Base-by-base conservation (phyloP, 768 basidiomycete species). In the Amanita fuliginea region DNA sequence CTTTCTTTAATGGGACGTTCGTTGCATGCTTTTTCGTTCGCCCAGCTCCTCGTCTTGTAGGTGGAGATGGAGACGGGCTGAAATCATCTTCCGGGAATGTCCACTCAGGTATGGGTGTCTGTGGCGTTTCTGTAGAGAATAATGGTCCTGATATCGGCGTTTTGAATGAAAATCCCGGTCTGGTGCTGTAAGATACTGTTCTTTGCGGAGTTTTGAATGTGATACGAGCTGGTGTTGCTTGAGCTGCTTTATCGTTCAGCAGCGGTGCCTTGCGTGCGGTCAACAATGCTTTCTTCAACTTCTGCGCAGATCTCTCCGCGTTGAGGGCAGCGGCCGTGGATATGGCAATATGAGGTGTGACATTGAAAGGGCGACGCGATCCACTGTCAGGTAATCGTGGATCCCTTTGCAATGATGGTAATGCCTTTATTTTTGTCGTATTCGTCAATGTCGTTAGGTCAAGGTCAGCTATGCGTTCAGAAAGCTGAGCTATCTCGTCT, bases 291-390 rank as follows among this genome's bases (percentile, higher is more conserved):
- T 70, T 70, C 64, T 90, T 91, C 49, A 92, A 70, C 52, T 70
- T 75, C 44, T 77, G 75, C 1, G 83, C 83, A 5, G 83, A 77
- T 26, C 84, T 72, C 63, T 92, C 90, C 0, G 86, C 82, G 52
- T 87, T 86, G 42, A 93, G 68, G 19, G 90, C 87, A 1, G 86
- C 86, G 0, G 87, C 86, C 0, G 88, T 87, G 4, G 80, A 81
- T 6, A 73, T 70, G 0, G 86, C 87, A 34, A 87, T 77, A 55
- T 81, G 72, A 0, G 82, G 80, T 0, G 78, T 81, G 1, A 81
- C 66, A 35, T 65, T 73, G 52, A 64, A 60, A 6, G 69, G 67
- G 37, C 67, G 70, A 26, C 59, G 59, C 26, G 64, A 53, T n/a
- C 64, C 67, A 4, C 64, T 63, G 43, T 71, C 64, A 0, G 66